Conservation (phyloP, 306 rosid species). For the Geum urbanum region DNA sequence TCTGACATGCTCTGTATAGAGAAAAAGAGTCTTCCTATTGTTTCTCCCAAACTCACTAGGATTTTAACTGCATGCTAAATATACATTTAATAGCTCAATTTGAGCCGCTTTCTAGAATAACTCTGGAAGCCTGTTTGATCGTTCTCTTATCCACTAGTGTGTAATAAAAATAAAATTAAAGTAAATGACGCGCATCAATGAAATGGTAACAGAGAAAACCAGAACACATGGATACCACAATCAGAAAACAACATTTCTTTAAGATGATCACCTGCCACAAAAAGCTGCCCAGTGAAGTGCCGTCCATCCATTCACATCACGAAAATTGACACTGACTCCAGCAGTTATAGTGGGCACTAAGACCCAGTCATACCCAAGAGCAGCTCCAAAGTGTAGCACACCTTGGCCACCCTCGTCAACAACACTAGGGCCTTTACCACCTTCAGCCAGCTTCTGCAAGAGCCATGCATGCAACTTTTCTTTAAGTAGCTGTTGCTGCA, state of each 20-base stretch:
- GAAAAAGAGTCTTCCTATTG: not conserved
- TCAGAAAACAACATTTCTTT: not conserved
- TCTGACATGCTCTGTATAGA: not conserved
- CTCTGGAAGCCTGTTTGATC: not conserved
- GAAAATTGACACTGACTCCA: constrained; percentile 78
- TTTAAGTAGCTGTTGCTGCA: constrained; percentile 65
- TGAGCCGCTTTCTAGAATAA: not conserved
- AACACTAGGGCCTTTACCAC: constrained; percentile 82
- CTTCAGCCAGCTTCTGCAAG: constrained; percentile 60
- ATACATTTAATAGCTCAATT: not conserved
- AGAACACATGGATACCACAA: not conserved
- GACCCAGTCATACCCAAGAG: constrained; percentile 92
- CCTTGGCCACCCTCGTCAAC: constrained; percentile 81
- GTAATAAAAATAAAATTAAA: too few relatives aligned
- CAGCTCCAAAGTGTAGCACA: constrained; percentile 82
- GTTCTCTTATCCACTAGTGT: not conserved
- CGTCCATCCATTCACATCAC: constrained; percentile 88
- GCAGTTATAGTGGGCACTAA: constrained; percentile 62
- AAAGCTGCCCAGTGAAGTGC: constrained; percentile 97
- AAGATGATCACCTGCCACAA: constrained; percentile 67
- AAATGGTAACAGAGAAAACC: constrained; percentile 5
- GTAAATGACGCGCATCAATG: too few relatives aligned
- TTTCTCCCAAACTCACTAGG: not conserved
- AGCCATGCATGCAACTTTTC: constrained; percentile 74
- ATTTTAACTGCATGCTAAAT: not conserved